Evolutionary conservation across 2,329 filamentous ascomycete genomes (phyloP).

Genomic region (Beauveria scarabaeidicola): DNA sequence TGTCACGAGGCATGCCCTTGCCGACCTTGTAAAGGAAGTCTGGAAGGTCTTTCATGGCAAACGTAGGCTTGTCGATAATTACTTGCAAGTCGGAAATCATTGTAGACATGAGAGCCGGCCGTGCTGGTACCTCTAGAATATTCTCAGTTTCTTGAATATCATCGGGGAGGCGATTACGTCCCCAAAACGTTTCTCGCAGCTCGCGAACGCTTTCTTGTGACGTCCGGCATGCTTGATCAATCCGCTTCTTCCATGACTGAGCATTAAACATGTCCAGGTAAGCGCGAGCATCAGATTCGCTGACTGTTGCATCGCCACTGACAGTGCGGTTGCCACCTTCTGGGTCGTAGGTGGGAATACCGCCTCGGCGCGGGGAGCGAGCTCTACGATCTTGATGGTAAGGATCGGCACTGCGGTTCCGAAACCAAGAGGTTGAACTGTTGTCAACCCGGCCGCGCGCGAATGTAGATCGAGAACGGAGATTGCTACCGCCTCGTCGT

Average conservation of each 20-base stretch:
- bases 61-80: conserved; percentile 84
- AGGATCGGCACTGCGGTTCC: conserved; percentile 50
- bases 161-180: conserved; percentile 69
- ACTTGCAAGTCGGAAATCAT: conserved; percentile 79
- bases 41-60: conserved; percentile 72
- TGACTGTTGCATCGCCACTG: conserved; percentile 62
- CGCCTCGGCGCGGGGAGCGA: conserved; percentile 26
- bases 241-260: conserved; percentile 84
- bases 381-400: conserved; percentile 23
- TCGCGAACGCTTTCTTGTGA: conserved; percentile 70
- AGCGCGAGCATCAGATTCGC: conserved; percentile 66
- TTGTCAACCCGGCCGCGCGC: conserved; percentile 26
- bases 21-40: conserved; percentile 81
- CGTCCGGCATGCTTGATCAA: conserved; percentile 64
- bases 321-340: conserved; percentile 59
- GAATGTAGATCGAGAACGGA: conserved; percentile 47
- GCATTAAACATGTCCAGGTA: conserved; percentile 74
- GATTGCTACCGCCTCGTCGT: conserved; percentile 42
- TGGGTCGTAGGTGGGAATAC: conserved; percentile 64
- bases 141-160: conserved; percentile 76
- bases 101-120: conserved; percentile 74
- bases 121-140: conserved; percentile 75
- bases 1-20: conserved; percentile 93
- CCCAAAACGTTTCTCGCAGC: conserved; percentile 72
- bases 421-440: conserved; percentile 26